Evolutionary conservation across 345 rosid genomes (phyloP), one percentile per base, ranked within the genome.

Genomic region (Pistacia vera): DNA sequence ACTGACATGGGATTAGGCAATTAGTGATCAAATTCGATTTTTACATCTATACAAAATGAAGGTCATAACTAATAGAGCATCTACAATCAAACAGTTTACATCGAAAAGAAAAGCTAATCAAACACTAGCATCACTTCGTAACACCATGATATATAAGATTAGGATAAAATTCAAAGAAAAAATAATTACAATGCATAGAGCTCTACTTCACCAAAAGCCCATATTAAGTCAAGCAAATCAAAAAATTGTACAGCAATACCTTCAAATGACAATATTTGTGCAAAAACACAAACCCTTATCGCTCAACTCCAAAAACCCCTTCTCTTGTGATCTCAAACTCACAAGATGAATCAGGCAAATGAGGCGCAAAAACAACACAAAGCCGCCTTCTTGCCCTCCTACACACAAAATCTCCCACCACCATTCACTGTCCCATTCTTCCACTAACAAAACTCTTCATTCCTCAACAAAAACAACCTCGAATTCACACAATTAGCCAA

Each of bases 401-500:
- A 18, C 68, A 55, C 63, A 76, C 63, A 71, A n/a, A 79, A 70
- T 76, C 81, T 44, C 74, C 74, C 71, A 4, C 17, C 71, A 18
- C 75, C 82, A 17, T 76, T 79, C 7, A 58, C 71, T 38, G 69
- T 49, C 8, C 35, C 82, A 14, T 60, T 75, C 66, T 68, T 73
- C 72, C 67, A 25, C 52, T 55, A 25, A 70, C 60, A 79, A 96
- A 25, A 71, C 63, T 85, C 89, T 67, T 90, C 90, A 14, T 85
- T 75, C 55, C 84, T 79, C 3, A 94, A 83, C 38, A 92, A 82
- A 68, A 94, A 92, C 67, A 92, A 49, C 86, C 98, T 91, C 1
- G 95, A 92, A 78, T 92, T 94, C 49, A 94, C 88, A 80, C 97
- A 90, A 82, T 89, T 90, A 2, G 97, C 87, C 97, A 92, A 11